Evolutionary conservation across 352 stramenopile genomes (phyloP), one percentile per base, ranked within the genome.

Genomic region (Globisporangium iwayamae): DNA sequence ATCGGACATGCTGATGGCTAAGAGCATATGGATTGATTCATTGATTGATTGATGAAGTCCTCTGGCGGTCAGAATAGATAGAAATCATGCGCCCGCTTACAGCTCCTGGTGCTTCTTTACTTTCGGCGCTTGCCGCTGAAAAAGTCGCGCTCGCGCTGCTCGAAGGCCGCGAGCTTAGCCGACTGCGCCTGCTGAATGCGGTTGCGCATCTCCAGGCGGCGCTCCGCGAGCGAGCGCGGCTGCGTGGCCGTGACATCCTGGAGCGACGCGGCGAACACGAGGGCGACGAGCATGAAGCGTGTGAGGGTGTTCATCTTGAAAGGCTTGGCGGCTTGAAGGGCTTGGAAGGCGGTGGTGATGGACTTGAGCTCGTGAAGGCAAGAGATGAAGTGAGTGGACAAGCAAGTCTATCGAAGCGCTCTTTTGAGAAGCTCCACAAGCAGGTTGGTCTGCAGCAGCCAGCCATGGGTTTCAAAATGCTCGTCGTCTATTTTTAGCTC

Each of bases 101-200:
- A 14, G 3, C 9, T 55, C 2, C 4, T 41, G 28, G 4, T 59
- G 34, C 34, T 32, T 11, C 5, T n/a, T 66, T 30, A 67, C 62
- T 67, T 67, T 54, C 62, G 54, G 25, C 62, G 62, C 62, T 67
- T 67, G 56, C 63, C 56, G 48, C 59, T 74, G 65, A 63, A 74
- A 30, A 69, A 74, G 47, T 70, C 68, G 5, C 18, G 16, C 51
- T 74, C 68, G 34, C 54, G 59, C 55, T 71, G 57, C 20, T 70
- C 39, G 25, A 65, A 73, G 2, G 59, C 68, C 20, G 68, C 68
- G 25, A 65, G 38, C 47, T 70, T 70, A 18, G 53, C 53, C 8
- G 60, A 54, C 34, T 73, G 59, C 2, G 65, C 61, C 28, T 65
- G 48, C n/a, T 69, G 55, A 25, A 73, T 71, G 18, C 64, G 63